A percentile compares a stretch with the other conserved stretches of the same genome.
phyloP scores from a whole-genome alignment of 2,329 filamentous ascomycete species.

The Colletotrichum sp. region DNA sequence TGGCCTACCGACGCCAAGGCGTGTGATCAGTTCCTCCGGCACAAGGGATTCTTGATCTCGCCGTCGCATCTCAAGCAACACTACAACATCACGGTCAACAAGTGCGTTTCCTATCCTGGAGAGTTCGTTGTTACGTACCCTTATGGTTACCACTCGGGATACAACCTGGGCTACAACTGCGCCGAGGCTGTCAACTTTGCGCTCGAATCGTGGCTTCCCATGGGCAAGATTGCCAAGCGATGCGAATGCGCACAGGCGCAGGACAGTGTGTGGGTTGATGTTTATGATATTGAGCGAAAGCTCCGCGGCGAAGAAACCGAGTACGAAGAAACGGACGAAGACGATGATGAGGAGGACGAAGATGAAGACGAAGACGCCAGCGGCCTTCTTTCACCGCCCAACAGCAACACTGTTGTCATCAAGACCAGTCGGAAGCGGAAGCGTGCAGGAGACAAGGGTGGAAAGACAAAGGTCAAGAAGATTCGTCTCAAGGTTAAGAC shows the following conservation, averaged over 20 bases:
- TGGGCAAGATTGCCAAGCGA: conserved; percentile 93
- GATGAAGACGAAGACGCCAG: conserved; percentile 68
- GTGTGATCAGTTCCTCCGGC: conserved; percentile 93
- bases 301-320: conserved; percentile 87
- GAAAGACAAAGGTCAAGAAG: conserved; percentile 72
- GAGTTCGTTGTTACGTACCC: conserved; percentile 99
- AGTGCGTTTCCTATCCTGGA: conserved; percentile 91
- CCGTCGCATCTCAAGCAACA: conserved; percentile 85
- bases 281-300: conserved; percentile 94
- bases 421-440: conserved; percentile 68
- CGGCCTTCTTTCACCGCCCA: conserved; percentile 78
- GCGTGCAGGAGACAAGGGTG: conserved; percentile 47
- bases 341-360: conserved; percentile 71
- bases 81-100: conserved; percentile 96
- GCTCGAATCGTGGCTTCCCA: conserved; percentile 92
- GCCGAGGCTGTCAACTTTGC: conserved; percentile 99
- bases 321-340: conserved; percentile 77
- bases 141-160: conserved; percentile 97
- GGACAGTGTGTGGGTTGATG: conserved; percentile 98
- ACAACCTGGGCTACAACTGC: conserved; percentile 98
- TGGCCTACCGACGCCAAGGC: conserved; percentile 96
- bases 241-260: conserved; percentile 94
- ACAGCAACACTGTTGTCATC: conserved; percentile 34
- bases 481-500: conserved; percentile 76
- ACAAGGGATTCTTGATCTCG: conserved; percentile 97